These are phyloP conservation scores for Zygoascus biomembranicola DNA, from an alignment of 805 yeast species.

Conservation along the genomic window DNA sequence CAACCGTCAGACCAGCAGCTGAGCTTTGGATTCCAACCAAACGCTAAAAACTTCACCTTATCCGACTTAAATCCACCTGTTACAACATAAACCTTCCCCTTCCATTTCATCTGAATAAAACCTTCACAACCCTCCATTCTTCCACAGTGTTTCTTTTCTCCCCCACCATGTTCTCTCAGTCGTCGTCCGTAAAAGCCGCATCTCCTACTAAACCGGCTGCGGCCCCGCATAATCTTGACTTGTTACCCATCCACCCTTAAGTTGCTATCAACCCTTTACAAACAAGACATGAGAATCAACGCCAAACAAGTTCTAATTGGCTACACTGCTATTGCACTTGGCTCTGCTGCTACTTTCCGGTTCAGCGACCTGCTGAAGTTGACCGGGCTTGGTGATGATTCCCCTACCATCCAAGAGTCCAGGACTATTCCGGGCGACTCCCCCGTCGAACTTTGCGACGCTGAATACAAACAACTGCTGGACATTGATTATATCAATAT, in stretches of 20 bases:
- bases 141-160: too few relatives aligned
- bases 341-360: neutral
- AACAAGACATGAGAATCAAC: neutral
- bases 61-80: too few relatives aligned
- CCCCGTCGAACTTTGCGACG: conserved; percentile 74
- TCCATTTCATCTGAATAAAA: too few relatives aligned
- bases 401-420: neutral
- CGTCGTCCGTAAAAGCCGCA: too few relatives aligned
- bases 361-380: neutral
- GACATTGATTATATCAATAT: conserved; percentile 51
- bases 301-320: neutral
- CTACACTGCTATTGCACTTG: neutral
- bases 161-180: too few relatives aligned
- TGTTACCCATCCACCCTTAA: neutral
- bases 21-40: too few relatives aligned
- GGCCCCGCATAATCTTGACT: neutral
- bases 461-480: conserved; percentile 52
- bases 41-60: too few relatives aligned
- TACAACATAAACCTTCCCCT: too few relatives aligned
- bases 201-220: too few relatives aligned
- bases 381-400: neutral
- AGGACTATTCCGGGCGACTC: conserved; percentile 72
- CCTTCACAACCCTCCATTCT: too few relatives aligned
- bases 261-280: neutral
- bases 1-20: too few relatives aligned